Evolutionary conservation across 805 yeast species (phyloP).

Genomic region (Kluyveromyces siamensis): DNA sequence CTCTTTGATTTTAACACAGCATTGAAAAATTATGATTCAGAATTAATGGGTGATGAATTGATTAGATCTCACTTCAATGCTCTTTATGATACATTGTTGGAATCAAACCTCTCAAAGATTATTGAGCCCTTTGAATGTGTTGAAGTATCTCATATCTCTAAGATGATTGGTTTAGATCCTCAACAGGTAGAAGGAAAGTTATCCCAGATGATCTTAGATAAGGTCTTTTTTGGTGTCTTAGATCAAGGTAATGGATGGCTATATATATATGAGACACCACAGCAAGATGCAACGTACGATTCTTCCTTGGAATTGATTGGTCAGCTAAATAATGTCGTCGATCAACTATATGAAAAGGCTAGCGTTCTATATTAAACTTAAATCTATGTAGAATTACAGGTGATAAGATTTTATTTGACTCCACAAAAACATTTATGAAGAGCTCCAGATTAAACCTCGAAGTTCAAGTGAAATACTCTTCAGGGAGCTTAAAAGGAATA

Average conservation of each 20-base stretch:
- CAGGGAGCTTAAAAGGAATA: slow-evolving; percentile 59
- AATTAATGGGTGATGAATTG: slow-evolving; percentile 77
- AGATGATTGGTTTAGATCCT: slow-evolving; percentile 77
- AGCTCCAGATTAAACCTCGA: background rate
- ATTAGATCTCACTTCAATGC: slow-evolving; percentile 89
- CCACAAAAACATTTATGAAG: background rate
- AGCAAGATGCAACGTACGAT: slow-evolving; percentile 79
- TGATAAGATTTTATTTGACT: background rate
- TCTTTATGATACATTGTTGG: slow-evolving; percentile 83
- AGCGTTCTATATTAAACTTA: slow-evolving; percentile 54
- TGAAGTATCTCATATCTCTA: slow-evolving; percentile 83
- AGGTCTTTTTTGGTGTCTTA: slow-evolving; percentile 89
- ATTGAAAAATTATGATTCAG: slow-evolving; percentile 57
- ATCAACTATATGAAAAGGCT: slow-evolving; percentile 88
- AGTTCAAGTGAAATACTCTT: slow-evolving; percentile 40
- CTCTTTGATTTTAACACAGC: slow-evolving; percentile 86
- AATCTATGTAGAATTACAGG: background rate
- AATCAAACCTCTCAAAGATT: slow-evolving; percentile 86
- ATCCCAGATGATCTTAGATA: slow-evolving; percentile 93
- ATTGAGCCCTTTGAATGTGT: slow-evolving; percentile 95
- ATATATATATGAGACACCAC: slow-evolving; percentile 81
- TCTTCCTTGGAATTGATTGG: slow-evolving; percentile 79
- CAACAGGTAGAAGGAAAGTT: slow-evolving; percentile 90
- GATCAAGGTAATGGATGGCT: slow-evolving; percentile 99
- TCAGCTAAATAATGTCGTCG: slow-evolving; percentile 82